These are phyloP conservation scores for Talaromyces sp. DNA, from an alignment of 2,329 filamentous ascomycete genomes.

Conservation along the genomic window DNA sequence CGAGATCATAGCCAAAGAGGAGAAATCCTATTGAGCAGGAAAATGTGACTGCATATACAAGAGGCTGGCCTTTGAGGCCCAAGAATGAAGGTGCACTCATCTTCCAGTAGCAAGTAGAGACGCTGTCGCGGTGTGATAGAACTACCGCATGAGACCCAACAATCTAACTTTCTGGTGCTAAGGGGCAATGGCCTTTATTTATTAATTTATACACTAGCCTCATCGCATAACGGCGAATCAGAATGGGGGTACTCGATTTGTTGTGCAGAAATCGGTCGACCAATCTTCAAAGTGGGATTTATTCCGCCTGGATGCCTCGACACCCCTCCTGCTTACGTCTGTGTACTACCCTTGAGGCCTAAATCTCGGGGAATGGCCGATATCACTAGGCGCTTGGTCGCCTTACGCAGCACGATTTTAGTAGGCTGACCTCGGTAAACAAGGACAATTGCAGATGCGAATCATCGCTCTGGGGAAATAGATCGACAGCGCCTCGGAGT, in stretches of 20 bases:
- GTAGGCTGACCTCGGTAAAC: neutral
- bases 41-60: constrained; percentile 19
- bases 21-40: constrained; percentile 33
- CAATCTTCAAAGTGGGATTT: neutral
- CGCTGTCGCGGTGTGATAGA: neutral
- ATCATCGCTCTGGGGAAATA: neutral
- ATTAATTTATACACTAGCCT: neutral
- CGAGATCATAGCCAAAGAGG: constrained; percentile 40
- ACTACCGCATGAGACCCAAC: neutral
- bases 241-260: neutral
- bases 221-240: neutral
- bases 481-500: neutral
- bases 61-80: constrained; percentile 14
- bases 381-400: neutral
- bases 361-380: neutral
- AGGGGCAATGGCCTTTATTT: neutral
- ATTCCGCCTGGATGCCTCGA: neutral
- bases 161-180: neutral
- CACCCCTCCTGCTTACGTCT: neutral
- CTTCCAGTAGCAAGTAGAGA: neutral
- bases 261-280: neutral
- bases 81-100: constrained; percentile 8
- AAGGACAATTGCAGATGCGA: neutral
- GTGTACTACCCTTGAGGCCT: neutral
- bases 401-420: neutral